Evolutionary conservation across 805 yeast genomes (phyloP).

Genomic region (Candida pini): DNA sequence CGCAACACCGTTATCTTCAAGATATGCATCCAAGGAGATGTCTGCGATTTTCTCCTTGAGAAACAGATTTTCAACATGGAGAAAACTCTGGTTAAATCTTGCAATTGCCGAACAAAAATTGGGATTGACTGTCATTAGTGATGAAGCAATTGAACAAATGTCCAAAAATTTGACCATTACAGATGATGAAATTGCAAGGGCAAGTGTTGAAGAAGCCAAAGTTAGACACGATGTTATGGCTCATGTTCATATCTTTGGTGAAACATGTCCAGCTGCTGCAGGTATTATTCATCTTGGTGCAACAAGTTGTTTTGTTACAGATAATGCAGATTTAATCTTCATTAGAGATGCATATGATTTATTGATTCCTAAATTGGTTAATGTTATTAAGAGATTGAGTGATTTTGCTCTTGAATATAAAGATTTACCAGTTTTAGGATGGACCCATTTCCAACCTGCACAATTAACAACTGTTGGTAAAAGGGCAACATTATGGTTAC

Average conservation of each 20-base stretch:
- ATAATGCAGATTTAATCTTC: constrained; percentile 95
- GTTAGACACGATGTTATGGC: constrained; percentile 99
- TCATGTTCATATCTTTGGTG: constrained; percentile 93
- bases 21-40: constrained; percentile 98
- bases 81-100: constrained; percentile 91
- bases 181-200: constrained; percentile 87
- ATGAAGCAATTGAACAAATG: constrained; percentile 90
- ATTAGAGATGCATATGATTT: constrained; percentile 93
- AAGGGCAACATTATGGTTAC: constrained; percentile 96
- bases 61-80: constrained; percentile 96
- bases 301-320: constrained; percentile 96
- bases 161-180: constrained; percentile 70
- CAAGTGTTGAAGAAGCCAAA: constrained; percentile 90
- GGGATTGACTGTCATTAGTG: constrained; percentile 79
- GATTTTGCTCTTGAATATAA: constrained; percentile 87
- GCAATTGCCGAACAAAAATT: constrained; percentile 94
- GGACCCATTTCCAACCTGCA: constrained; percentile 99
- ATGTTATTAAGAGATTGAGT: constrained; percentile 86
- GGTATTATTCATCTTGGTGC: constrained; percentile 98
- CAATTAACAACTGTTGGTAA: constrained; percentile 98
- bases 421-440: constrained; percentile 94
- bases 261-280: constrained; percentile 90
- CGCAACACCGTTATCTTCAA: constrained; percentile 88
- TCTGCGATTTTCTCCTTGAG: constrained; percentile 84
- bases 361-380: constrained; percentile 89